Evolutionary conservation across 2,329 filamentous ascomycete species (phyloP), one percentile per base, ranked within the genome.

Genomic region (Neofusicoccum laricinum): DNA sequence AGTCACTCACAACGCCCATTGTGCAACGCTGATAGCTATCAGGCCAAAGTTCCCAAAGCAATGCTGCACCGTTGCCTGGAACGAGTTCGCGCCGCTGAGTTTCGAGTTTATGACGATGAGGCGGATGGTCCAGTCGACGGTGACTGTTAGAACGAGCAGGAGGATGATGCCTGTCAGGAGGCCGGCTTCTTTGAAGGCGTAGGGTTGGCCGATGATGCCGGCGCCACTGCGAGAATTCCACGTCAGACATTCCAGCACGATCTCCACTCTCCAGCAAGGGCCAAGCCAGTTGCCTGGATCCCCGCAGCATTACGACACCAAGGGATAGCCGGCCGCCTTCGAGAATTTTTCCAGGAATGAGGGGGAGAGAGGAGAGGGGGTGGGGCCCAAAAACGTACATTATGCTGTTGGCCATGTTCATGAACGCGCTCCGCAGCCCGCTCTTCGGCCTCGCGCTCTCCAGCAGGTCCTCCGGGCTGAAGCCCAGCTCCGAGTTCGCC

Each of bases 401-500:
- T 76, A 99, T 99, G 71, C 91, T 96, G 81, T 99, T 99, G 67
- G 95, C 94, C 95, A 99, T 99, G 79, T 99, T 99, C 93, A 98
- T 97, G 70, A 99, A 98, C 2, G 95, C 94, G 75, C 90, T 92
- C 67, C 86, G 84, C 79, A 98, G 84, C 4, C 90, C 90, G 65
- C 92, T 96, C 79, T 94, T 94, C 51, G 94, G 93, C 64, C 93
- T 85, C 19, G 85, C 83, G 67, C 77, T 82, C 69, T 88, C 85
- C 64, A 88, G 74, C 65, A 86, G 78, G 59, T 88, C 84, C 69
- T 87, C 84, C 0, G 84, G 81, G 63, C 83, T 80, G 69, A 86
- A 83, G 65, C 84, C 78, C 2, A 78, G 71, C 63, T 86, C 83
- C 30, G 81, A 81, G 78, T 66, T 89, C 79, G 83, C 91, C 53